Percentiles rank a stretch among this genome's conserved stretches.
Evolutionary conservation across 164 flowering plant species (phyloP).

Genomic region (Aristolochia contorta): DNA sequence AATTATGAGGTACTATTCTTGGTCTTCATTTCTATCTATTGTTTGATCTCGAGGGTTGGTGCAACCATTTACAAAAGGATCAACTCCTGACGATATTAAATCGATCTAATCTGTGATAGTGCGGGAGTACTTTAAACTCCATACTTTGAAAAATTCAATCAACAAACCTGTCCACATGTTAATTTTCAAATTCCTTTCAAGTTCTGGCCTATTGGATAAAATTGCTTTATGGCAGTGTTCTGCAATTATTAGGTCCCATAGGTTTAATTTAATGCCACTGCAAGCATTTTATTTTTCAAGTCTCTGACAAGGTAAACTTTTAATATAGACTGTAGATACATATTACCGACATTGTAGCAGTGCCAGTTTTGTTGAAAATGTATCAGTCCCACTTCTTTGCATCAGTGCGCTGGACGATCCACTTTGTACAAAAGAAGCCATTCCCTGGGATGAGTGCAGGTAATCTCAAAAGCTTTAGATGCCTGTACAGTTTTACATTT

Average conservation of each 20-base stretch:
- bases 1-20: slow-evolving; percentile 68
- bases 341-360: slow-evolving; percentile 82
- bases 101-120: too few species aligned
- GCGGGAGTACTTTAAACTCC: too few species aligned
- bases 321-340: slow-evolving; percentile 79
- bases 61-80: too few species aligned
- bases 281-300: not conserved
- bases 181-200: too few species aligned
- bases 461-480: slow-evolving; percentile 3
- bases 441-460: slow-evolving; percentile 99
- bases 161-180: too few species aligned
- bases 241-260: not conserved
- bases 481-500: not conserved
- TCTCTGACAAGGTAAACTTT: slow-evolving; percentile 11
- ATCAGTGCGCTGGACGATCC: slow-evolving; percentile 97
- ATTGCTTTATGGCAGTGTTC: too few species aligned
- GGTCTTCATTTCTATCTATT: not conserved
- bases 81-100: too few species aligned
- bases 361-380: slow-evolving; percentile 50
- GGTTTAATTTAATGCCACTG: not conserved
- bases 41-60: too few species aligned
- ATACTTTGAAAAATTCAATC: too few species aligned
- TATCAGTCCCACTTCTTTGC: slow-evolving; percentile 85
- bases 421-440: slow-evolving; percentile 87
- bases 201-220: too few species aligned